Conservation (phyloP, 2,329 filamentous ascomycete genomes). For the Aspergillus tanneri region DNA sequence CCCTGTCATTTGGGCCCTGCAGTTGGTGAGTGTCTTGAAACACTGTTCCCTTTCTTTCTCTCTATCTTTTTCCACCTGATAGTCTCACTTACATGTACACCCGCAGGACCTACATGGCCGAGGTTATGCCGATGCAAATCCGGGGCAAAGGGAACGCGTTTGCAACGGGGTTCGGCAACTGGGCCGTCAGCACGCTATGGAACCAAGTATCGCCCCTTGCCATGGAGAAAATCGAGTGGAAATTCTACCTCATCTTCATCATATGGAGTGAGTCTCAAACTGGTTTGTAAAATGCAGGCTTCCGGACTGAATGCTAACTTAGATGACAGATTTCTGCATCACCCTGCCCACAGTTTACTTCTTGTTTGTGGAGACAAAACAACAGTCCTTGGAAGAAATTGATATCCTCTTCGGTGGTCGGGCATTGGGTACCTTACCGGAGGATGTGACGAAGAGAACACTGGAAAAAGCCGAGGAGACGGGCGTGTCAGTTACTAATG, state of each 20-base stretch:
- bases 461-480: constrained; percentile 12
- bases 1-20: constrained; percentile 57
- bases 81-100: not conserved
- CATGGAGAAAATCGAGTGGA: constrained; percentile 50
- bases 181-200: constrained; percentile 60
- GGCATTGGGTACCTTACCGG: constrained; percentile 49
- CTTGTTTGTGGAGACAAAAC: constrained; percentile 56
- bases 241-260: constrained; percentile 60
- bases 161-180: constrained; percentile 59
- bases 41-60: too few species aligned
- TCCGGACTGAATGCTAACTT: not conserved
- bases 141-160: constrained; percentile 60
- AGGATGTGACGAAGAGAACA: constrained; percentile 28
- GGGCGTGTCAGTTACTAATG: constrained; percentile 14
- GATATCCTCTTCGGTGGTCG: constrained; percentile 57
- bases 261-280: constrained; percentile 44
- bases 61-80: constrained; percentile 12
- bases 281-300: not conserved
- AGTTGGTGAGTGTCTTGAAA: constrained; percentile 25
- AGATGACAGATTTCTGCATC: constrained; percentile 30
- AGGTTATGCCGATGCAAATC: constrained; percentile 67
- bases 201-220: constrained; percentile 59
- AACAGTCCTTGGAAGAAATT: constrained; percentile 58
- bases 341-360: constrained; percentile 50
- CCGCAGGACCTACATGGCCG: constrained; percentile 64